Conservation (phyloP, 805 yeast species). For the Kazachstania bromeliacearum region DNA sequence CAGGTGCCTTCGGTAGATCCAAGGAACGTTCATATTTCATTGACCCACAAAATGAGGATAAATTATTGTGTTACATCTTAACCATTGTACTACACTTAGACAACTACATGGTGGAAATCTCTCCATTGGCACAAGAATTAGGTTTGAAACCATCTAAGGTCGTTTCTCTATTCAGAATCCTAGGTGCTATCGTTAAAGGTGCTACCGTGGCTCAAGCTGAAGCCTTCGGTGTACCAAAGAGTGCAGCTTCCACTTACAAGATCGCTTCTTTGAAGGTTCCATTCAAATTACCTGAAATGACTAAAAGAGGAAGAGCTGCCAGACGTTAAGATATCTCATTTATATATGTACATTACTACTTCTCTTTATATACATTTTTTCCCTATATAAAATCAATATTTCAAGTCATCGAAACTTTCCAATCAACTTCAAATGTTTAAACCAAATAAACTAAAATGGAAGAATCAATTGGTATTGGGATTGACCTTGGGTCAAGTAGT, state of each 20-base stretch:
- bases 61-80: constrained; percentile 68
- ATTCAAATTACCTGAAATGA: constrained; percentile 76
- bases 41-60: constrained; percentile 85
- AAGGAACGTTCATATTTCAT: constrained; percentile 67
- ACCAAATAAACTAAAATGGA: neutral
- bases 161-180: constrained; percentile 57
- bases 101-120: constrained; percentile 61
- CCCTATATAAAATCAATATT: neutral
- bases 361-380: neutral
- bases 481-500: constrained; percentile 45
- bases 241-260: constrained; percentile 54
- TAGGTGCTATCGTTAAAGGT: constrained; percentile 73
- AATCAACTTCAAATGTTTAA: neutral
- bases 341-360: neutral
- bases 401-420: neutral
- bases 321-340: constrained; percentile 9
- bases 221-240: constrained; percentile 56
- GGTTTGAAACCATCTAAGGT: constrained; percentile 69
- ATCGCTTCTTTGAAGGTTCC: constrained; percentile 83
- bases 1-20: constrained; percentile 62
- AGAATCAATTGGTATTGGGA: constrained; percentile 29
- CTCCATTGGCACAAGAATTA: constrained; percentile 78
- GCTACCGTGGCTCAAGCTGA: constrained; percentile 69
- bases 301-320: constrained; percentile 48
- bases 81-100: constrained; percentile 68